A percentile compares a stretch with the other conserved stretches of the same genome.
phyloP scores from a whole-genome alignment of 2,329 filamentous ascomycete genomes.

The Sclerotiophoma versabilis region DNA sequence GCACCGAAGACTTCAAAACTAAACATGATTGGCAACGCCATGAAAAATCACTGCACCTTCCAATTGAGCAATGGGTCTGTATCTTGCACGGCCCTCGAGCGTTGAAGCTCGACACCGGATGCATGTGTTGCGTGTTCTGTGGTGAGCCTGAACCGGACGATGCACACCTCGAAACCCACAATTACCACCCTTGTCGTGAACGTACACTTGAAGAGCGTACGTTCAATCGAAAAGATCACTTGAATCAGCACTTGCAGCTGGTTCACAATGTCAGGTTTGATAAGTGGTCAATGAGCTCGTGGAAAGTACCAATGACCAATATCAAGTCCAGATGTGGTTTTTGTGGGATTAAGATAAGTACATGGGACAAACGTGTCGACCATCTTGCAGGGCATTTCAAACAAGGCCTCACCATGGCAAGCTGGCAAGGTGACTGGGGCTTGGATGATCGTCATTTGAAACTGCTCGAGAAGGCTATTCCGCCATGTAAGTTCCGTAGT shows the following conservation, averaged over 20 bases:
- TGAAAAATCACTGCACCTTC: constrained; percentile 40
- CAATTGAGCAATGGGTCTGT: constrained; percentile 38
- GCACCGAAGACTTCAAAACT: constrained; percentile 40
- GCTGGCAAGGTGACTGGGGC: constrained; percentile 39
- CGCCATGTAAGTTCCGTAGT: constrained; percentile 23
- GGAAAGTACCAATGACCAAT: constrained; percentile 34
- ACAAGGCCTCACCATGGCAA: constrained; percentile 30
- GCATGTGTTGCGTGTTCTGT: constrained; percentile 18
- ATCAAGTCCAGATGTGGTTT: constrained; percentile 36
- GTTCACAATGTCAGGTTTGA: constrained; percentile 31
- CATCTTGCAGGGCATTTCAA: constrained; percentile 41
- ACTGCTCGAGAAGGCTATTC: constrained; percentile 29
- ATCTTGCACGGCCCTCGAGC: constrained; percentile 5
- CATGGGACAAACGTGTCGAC: constrained; percentile 32
- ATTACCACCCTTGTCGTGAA: constrained; percentile 31
- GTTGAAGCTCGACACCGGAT: constrained; percentile 10
- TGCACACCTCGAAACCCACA: constrained; percentile 25
- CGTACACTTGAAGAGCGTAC: constrained; percentile 33
- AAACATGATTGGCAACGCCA: constrained; percentile 42
- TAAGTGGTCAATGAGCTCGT: constrained; percentile 45
- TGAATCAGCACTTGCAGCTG: constrained; percentile 36
- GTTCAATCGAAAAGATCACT: constrained; percentile 40
- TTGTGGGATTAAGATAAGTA: constrained; percentile 27
- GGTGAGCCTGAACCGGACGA: constrained; percentile 11
- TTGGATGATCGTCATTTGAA: constrained; percentile 24